These are phyloP conservation scores for Colletotrichum lentis DNA, from an alignment of 2,329 filamentous ascomycete genomes.

Conservation along the genomic window DNA sequence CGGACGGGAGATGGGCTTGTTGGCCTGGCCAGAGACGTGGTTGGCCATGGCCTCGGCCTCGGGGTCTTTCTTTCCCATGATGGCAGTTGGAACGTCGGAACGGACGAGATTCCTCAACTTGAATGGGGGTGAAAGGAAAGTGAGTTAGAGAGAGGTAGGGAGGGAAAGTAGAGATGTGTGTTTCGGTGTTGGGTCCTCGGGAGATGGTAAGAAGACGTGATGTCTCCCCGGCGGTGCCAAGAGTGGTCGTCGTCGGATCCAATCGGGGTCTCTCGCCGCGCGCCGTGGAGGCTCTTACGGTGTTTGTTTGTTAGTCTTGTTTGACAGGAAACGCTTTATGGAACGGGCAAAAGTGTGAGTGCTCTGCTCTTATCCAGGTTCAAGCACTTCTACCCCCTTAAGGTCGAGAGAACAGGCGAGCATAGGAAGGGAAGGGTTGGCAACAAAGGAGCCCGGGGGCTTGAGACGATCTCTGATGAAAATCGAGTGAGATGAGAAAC, in stretches of 20 bases:
- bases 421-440: constrained; percentile 26
- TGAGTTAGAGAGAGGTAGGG: background rate
- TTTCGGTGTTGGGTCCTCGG: background rate
- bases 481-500: constrained; percentile 26
- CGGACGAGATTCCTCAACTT: too few relatives aligned
- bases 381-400: constrained; percentile 37
- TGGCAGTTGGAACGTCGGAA: constrained; percentile 2
- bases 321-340: constrained; percentile 7
- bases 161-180: background rate
- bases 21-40: constrained; percentile 54
- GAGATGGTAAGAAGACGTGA: background rate
- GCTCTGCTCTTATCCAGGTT: constrained; percentile 38
- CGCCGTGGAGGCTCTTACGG: too few relatives aligned
- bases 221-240: constrained; percentile 18
- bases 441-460: background rate
- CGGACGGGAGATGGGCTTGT: constrained; percentile 64
- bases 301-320: background rate
- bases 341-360: constrained; percentile 36
- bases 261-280: too few relatives aligned
- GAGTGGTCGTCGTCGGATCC: constrained; percentile 9
- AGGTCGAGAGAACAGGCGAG: constrained; percentile 32
- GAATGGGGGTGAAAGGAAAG: background rate
- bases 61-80: constrained; percentile 41
- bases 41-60: constrained; percentile 39
- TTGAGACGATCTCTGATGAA: constrained; percentile 16